A percentile compares a stretch with the other conserved stretches of the same genome.
phyloP scores from a whole-genome alignment of 2,329 filamentous ascomycete species.

The Botrytis fabae region DNA sequence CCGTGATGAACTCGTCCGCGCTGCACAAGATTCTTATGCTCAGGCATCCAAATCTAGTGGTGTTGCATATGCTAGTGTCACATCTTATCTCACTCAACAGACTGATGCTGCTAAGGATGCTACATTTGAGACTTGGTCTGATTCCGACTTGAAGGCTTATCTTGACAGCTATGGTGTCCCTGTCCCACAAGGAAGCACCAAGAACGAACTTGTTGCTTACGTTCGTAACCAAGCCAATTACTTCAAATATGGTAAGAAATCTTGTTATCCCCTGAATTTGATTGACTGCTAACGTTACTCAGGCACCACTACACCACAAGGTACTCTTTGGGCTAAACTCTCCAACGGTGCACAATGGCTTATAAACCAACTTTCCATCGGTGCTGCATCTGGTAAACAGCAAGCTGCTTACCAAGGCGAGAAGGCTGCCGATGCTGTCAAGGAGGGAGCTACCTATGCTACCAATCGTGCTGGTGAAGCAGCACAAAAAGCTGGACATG shows the following conservation, averaged over 20 bases:
- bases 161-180: constrained; percentile 74
- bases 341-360: constrained; percentile 49
- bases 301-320: constrained; percentile 60
- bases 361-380: constrained; percentile 50
- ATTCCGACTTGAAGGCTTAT: constrained; percentile 67
- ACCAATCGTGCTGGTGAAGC: constrained; percentile 42
- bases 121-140: constrained; percentile 71
- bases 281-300: constrained; percentile 1
- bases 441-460: constrained; percentile 41
- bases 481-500: constrained; percentile 40
- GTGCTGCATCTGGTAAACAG: constrained; percentile 48
- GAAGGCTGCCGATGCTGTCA: constrained; percentile 47
- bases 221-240: constrained; percentile 73
- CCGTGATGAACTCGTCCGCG: constrained; percentile 71
- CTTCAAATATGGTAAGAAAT: constrained; percentile 64
- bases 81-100: constrained; percentile 66
- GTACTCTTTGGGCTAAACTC: constrained; percentile 66
- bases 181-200: constrained; percentile 39
- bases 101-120: constrained; percentile 65
- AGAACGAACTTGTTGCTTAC: constrained; percentile 67
- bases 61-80: constrained; percentile 63
- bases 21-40: constrained; percentile 60
- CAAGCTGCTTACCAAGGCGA: constrained; percentile 46
- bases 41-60: constrained; percentile 61
- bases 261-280: not conserved